phyloP scores from a whole-genome alignment of 148 eudicot genomes.

The Drosera capensis region DNA sequence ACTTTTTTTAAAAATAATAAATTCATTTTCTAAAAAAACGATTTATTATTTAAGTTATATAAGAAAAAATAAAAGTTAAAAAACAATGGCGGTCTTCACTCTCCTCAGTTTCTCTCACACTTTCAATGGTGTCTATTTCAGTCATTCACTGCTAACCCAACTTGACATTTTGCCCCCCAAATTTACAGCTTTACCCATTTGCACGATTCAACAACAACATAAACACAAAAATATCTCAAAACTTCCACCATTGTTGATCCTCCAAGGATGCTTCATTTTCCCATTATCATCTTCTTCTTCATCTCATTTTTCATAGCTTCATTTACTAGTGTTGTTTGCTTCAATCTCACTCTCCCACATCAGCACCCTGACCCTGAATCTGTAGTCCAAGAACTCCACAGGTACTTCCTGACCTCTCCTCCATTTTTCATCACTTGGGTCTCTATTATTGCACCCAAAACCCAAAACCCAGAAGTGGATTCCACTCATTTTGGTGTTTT shows the following conservation, averaged over 20 bases:
- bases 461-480: too few relatives aligned
- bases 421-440: background rate
- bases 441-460: background rate
- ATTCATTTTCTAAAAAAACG: too few relatives aligned
- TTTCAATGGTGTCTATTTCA: too few relatives aligned
- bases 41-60: too few relatives aligned
- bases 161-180: too few relatives aligned
- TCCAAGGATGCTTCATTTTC: conserved; percentile 4
- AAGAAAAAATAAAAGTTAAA: too few relatives aligned
- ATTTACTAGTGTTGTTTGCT: background rate
- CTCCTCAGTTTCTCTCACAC: too few relatives aligned
- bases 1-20: too few relatives aligned
- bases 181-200: too few relatives aligned
- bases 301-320: conserved; percentile 5
- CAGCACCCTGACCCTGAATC: conserved; percentile 47
- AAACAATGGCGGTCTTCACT: too few relatives aligned
- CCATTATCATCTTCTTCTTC: conserved; percentile 9
- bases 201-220: background rate
- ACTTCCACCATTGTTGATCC: background rate
- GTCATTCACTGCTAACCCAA: too few relatives aligned
- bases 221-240: background rate
- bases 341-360: conserved; percentile 26
- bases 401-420: conserved; percentile 8
- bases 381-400: conserved; percentile 24
- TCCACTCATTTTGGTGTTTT: background rate